These are phyloP conservation scores for Myxozyma kluyveri DNA, from an alignment of 805 yeast species.

Conservation along the genomic window DNA sequence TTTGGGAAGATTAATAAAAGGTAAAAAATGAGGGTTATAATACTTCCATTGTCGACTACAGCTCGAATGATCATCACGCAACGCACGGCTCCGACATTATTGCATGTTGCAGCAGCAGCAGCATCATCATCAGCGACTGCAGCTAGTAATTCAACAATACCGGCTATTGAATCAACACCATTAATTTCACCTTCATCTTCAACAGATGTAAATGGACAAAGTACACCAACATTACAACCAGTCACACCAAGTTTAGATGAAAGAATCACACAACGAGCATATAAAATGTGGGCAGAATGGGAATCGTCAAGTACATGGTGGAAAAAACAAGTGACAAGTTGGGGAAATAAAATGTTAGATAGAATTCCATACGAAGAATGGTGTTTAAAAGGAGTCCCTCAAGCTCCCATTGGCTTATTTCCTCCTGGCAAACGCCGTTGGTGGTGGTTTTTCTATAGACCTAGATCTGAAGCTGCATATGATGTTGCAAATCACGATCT, in stretches of 20 bases:
- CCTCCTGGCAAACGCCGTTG: slow-evolving; percentile 2
- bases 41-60: slow-evolving; percentile 67
- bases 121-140: background rate
- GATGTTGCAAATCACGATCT: slow-evolving; percentile 37
- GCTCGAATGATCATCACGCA: slow-evolving; percentile 68
- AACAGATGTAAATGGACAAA: background rate
- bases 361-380: slow-evolving; percentile 78
- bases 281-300: slow-evolving; percentile 62
- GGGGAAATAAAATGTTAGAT: slow-evolving; percentile 53
- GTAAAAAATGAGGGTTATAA: slow-evolving; percentile 57
- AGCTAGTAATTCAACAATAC: no score
- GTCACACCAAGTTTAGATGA: slow-evolving; percentile 41
- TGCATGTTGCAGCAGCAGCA: slow-evolving; percentile 11
- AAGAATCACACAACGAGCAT: slow-evolving; percentile 49
- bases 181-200: no score
- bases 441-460: slow-evolving; percentile 47
- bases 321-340: slow-evolving; percentile 58
- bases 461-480: slow-evolving; percentile 36
- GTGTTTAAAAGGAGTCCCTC: slow-evolving; percentile 72
- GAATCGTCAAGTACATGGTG: slow-evolving; percentile 52
- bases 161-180: no score
- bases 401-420: slow-evolving; percentile 36
- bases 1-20: no score
- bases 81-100: slow-evolving; percentile 43
- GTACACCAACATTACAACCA: background rate